These are phyloP conservation scores for Fomitopsis palustris DNA, from an alignment of 1,284 basidiomycete species.

Conservation along the genomic window DNA sequence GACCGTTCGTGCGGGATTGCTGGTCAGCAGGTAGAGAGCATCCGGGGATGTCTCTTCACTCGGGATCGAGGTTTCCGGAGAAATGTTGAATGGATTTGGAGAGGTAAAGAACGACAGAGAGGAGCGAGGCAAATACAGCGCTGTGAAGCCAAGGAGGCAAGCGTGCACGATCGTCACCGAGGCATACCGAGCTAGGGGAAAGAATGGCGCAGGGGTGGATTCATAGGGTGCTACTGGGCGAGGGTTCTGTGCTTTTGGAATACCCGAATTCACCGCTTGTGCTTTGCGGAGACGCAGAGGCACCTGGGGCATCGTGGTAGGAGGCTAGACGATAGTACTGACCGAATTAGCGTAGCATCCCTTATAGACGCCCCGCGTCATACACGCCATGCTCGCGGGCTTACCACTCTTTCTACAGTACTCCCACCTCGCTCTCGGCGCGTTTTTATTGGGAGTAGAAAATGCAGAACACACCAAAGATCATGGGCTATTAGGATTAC, in stretches of 20 bases:
- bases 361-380: too few species aligned
- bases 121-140: constrained; percentile 65
- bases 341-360: not conserved
- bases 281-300: not conserved
- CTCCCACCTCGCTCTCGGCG: too few species aligned
- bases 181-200: constrained; percentile 56
- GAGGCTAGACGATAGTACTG: not conserved
- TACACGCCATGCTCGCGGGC: too few species aligned
- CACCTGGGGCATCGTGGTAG: not conserved
- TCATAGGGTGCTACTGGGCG: not conserved
- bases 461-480: too few species aligned
- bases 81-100: constrained; percentile 9
- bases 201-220: constrained; percentile 12
- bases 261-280: not conserved
- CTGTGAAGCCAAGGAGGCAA: constrained; percentile 60
- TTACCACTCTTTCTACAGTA: too few species aligned
- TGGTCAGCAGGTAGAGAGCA: constrained; percentile 65
- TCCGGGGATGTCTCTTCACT: constrained; percentile 13
- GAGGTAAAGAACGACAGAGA: constrained; percentile 36
- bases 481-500: too few species aligned
- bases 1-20: constrained; percentile 57
- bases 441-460: too few species aligned
- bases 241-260: not conserved
- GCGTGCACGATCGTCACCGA: constrained; percentile 74
- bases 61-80: not conserved